A percentile compares a stretch with the other conserved stretches of the same genome.
phyloP scores from a whole-genome alignment of 2,329 filamentous ascomycete genomes.

The Lecanicillium sp. region DNA sequence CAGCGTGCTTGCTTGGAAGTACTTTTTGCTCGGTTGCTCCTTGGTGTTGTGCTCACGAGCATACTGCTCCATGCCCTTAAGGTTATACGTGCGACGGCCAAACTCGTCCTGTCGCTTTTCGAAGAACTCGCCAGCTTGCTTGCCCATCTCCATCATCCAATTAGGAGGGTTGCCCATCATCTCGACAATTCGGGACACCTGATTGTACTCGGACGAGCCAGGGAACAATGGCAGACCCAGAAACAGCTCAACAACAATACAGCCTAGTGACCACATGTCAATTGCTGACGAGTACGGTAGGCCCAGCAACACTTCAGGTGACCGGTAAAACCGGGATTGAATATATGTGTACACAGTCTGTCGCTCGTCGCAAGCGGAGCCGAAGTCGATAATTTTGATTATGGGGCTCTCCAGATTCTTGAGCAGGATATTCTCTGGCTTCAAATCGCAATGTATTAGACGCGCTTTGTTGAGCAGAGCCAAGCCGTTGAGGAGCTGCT shows the following conservation, averaged over 20 bases:
- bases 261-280: slow-evolving; percentile 99
- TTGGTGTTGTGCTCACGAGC: slow-evolving; percentile 92
- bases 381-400: slow-evolving; percentile 99
- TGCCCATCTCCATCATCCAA: slow-evolving; percentile 99
- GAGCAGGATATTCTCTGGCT: slow-evolving; percentile 93
- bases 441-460: slow-evolving; percentile 94
- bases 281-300: slow-evolving; percentile 97
- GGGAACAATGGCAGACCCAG: slow-evolving; percentile 90
- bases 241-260: slow-evolving; percentile 97
- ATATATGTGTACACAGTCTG: slow-evolving; percentile 99
- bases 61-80: slow-evolving; percentile 98
- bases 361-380: slow-evolving; percentile 93
- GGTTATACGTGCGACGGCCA: slow-evolving; percentile 77
- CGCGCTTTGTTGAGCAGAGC: slow-evolving; percentile 92
- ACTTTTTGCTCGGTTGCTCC: slow-evolving; percentile 99
- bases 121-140: slow-evolving; percentile 95
- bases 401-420: slow-evolving; percentile 99
- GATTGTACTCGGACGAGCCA: slow-evolving; percentile 97
- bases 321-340: slow-evolving; percentile 95
- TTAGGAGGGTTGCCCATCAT: slow-evolving; percentile 95
- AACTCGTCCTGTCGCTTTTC: slow-evolving; percentile 90
- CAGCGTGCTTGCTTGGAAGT: slow-evolving; percentile 88
- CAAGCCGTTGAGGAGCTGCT: slow-evolving; percentile 88
- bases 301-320: slow-evolving; percentile 90
- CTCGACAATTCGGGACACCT: slow-evolving; percentile 92